A percentile compares a stretch with the other conserved stretches of the same genome.
Conservation (phyloP, 768 basidiomycete genomes). For the Kwoniella sp. region DNA sequence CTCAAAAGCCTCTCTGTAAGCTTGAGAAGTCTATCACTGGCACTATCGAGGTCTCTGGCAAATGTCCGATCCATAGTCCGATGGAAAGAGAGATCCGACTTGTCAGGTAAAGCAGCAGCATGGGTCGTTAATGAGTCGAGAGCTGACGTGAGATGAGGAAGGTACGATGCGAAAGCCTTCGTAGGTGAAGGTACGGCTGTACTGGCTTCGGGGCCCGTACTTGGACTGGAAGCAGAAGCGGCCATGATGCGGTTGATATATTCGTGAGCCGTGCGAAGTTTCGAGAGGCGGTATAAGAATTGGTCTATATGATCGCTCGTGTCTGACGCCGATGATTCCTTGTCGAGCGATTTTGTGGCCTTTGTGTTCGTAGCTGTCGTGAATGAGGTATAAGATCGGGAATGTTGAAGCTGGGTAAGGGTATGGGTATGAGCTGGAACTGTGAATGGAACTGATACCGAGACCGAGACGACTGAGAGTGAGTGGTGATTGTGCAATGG, state of each 20-base stretch:
- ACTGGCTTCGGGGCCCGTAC: background rate
- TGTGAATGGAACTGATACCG: no score
- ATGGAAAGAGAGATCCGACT: constrained; percentile 82
- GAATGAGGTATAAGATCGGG: background rate
- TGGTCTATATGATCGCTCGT: background rate
- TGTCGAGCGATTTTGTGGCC: background rate
- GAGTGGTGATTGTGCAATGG: constrained; percentile 19
- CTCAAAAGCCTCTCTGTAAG: constrained; percentile 68
- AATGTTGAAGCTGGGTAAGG: background rate
- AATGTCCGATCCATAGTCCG: constrained; percentile 76
- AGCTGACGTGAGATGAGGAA: constrained; percentile 46
- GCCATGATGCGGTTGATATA: constrained; percentile 2
- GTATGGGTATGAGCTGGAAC: no score
- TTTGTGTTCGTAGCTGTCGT: background rate
- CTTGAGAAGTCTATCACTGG: constrained; percentile 68
- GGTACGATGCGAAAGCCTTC: constrained; percentile 38
- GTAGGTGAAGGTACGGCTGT: constrained; percentile 14
- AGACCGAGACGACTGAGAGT: background rate
- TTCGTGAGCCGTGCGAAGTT: constrained; percentile 6
- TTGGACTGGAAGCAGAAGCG: constrained; percentile 4
- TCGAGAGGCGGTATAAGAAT: constrained; percentile 4
- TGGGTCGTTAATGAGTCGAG: constrained; percentile 51
- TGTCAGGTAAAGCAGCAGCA: constrained; percentile 56
- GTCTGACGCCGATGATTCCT: background rate
- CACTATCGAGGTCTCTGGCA: constrained; percentile 69